Evolutionary conservation across 352 stramenopile species (phyloP), one percentile per base, ranked within the genome.

Genomic region (Elongisporangium undulatum): DNA sequence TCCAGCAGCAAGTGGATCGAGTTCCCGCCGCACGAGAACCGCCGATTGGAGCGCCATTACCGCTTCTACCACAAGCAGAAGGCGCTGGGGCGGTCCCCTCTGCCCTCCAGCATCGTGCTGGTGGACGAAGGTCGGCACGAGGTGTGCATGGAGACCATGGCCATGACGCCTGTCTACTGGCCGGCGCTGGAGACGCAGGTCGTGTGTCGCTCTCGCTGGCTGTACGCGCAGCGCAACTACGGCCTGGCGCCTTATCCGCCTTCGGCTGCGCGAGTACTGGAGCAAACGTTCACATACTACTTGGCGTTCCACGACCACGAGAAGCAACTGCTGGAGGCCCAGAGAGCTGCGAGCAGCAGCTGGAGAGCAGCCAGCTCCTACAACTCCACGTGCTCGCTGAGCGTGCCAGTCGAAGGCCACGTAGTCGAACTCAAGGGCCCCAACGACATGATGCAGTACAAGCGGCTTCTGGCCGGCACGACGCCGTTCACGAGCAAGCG

Each of bases 101-200:
- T 73, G 22, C 79, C 79, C 23, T 74, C 75, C 10, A 73, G 71
- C 15, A 71, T 90, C 22, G 87, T 95, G 8, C 20, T 91, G 4
- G 87, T 95, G 0, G 85, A 95, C 55, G 79, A 94, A 82, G 87
- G 87, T 5, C 80, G 85, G 8, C 72, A 91, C 59, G 83, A 94
- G 57, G 87, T 95, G 13, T 79, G 83, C 39, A 55, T 95, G 29
- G 80, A 90, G 24, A 80, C 67, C 1, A 92, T 93, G 82, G 67
- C 67, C 15, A 93, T 94, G 80, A 89, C 53, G 49, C 81, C 82
- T 0, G 81, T 95, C 52, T 95, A 94, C 55, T 95, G 87, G 87
- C 68, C 74, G 6, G 67, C 73, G 6, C 58, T 92, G 4, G 85
- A 92, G 55, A 77, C 84, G 60, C 75, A 85, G 58, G 54, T 85